These are phyloP conservation scores for Arabidopsis arenosa DNA, from an alignment of 345 rosid species.

Conservation along the genomic window DNA sequence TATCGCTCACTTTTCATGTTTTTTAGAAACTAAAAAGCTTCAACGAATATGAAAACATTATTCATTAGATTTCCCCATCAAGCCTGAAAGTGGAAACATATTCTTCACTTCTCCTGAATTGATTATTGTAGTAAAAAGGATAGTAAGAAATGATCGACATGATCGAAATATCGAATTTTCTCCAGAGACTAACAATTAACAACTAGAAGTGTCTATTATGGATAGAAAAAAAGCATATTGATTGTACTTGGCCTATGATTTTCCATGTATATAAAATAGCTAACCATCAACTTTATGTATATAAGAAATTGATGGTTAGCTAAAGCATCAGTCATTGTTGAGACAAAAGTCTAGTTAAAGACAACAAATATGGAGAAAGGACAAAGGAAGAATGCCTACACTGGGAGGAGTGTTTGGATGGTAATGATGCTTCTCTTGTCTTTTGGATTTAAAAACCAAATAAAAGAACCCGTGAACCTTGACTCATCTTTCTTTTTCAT, in stretches of 20 bases:
- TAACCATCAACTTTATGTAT: background rate
- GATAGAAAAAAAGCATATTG: background rate
- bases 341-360: constrained; percentile 25
- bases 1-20: background rate
- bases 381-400: constrained; percentile 16
- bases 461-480: constrained; percentile 31
- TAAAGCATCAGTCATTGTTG: constrained; percentile 15
- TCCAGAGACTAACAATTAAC: background rate
- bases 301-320: constrained; percentile 19
- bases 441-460: constrained; percentile 12
- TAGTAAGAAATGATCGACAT: background rate
- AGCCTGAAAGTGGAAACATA: background rate
- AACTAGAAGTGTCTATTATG: background rate
- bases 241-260: background rate
- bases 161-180: background rate
- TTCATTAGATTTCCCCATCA: background rate
- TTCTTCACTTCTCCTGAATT: background rate
- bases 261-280: background rate
- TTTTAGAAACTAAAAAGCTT: background rate
- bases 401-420: constrained; percentile 32
- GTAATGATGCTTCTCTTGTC: constrained; percentile 14
- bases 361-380: constrained; percentile 19
- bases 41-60: background rate
- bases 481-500: background rate
- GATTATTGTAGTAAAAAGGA: background rate